Evolutionary conservation across 768 basidiomycete species (phyloP).

Genomic region (Lepiota brunneoincarnata): DNA sequence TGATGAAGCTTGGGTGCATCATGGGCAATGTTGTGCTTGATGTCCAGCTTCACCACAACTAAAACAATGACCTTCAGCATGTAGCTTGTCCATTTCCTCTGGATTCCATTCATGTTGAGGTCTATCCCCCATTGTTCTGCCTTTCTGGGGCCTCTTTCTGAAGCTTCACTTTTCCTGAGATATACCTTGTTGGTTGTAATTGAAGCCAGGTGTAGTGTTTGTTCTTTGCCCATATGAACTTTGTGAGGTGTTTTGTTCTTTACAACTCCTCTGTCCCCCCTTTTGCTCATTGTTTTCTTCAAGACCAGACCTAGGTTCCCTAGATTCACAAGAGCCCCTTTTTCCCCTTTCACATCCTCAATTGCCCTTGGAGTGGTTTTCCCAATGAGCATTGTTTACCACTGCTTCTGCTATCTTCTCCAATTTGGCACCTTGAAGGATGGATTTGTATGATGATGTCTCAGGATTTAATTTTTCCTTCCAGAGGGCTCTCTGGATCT

Average conservation of each 20-base stretch:
- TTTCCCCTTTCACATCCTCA: too few relatives aligned
- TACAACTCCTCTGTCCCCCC: too few relatives aligned
- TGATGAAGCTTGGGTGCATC: constrained; percentile 14
- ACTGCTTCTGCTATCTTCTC: constrained; percentile 26
- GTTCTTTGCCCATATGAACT: neutral
- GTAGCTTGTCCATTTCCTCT: constrained; percentile 13
- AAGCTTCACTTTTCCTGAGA: constrained; percentile 10
- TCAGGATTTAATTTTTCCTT: constrained; percentile 25
- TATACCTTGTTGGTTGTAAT: neutral
- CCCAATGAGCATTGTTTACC: neutral
- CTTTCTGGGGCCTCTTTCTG: constrained; percentile 14
- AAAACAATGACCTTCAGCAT: constrained; percentile 25
- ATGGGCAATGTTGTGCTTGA: constrained; percentile 26
- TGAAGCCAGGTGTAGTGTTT: neutral
- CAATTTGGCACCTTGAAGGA: constrained; percentile 24
- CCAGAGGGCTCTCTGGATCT: constrained; percentile 28
- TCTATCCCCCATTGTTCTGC: too few relatives aligned
- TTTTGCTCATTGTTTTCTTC: too few relatives aligned
- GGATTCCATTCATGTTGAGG: neutral
- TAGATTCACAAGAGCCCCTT: too few relatives aligned
- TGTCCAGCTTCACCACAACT: constrained; percentile 25
- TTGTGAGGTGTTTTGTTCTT: too few relatives aligned
- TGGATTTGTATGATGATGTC: constrained; percentile 19
- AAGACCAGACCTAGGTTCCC: neutral
- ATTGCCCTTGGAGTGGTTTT: neutral